Evolutionary conservation across 306 rosid species (phyloP).

Genomic region (Lablab purpureus): DNA sequence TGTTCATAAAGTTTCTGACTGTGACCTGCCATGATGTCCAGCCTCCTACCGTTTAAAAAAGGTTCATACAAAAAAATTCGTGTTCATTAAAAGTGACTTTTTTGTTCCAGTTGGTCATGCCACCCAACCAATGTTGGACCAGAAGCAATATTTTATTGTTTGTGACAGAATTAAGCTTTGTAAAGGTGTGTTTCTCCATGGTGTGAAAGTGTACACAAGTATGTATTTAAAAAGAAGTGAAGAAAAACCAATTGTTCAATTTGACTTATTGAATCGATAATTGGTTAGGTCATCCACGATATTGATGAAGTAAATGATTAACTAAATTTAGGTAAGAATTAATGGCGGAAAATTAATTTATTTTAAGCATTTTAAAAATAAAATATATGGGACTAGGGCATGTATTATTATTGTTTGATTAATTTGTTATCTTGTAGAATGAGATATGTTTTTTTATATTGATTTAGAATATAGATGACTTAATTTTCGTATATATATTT

Average conservation of each 20-base stretch:
- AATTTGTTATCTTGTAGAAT: neutral
- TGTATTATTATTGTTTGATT: no score
- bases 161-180: neutral
- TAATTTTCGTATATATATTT: no score
- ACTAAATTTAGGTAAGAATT: neutral
- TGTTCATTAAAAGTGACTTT: neutral
- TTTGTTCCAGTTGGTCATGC: neutral
- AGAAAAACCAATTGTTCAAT: neutral
- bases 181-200: neutral
- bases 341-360: neutral
- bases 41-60: no score
- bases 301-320: neutral
- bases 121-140: neutral
- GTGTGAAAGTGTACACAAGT: no score
- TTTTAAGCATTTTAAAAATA: no score
- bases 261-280: neutral
- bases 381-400: neutral
- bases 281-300: neutral
- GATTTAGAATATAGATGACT: no score
- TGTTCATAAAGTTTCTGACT: no score
- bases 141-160: neutral
- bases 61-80: no score
- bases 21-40: no score
- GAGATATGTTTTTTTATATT: neutral
- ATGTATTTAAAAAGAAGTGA: neutral